phyloP scores from a whole-genome alignment of 1,284 basidiomycete species.

The Singerocomus rubriflavus region DNA sequence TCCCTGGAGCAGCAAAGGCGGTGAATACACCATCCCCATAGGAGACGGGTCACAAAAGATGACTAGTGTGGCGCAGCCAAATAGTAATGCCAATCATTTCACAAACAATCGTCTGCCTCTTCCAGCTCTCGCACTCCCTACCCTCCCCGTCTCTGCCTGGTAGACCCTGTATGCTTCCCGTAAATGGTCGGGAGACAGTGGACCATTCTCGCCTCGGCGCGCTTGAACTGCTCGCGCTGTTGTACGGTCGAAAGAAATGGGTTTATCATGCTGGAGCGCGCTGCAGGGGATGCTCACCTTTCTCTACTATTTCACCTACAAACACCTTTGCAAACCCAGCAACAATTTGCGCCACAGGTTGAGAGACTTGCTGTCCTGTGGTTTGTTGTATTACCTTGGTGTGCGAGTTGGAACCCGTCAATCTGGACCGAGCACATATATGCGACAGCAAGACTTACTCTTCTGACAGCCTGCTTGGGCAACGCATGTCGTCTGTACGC shows the following conservation, averaged over 20 bases:
- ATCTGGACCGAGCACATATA: not conserved
- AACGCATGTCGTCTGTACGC: slow-evolving; percentile 82
- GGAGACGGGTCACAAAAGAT: not conserved
- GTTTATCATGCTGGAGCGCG: not conserved
- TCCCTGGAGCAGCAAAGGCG: not conserved
- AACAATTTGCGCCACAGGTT: slow-evolving; percentile 83
- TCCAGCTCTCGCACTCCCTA: slow-evolving; percentile 70
- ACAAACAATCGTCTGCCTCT: slow-evolving; percentile 65
- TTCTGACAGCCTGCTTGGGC: slow-evolving; percentile 79
- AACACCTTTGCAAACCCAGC: slow-evolving; percentile 91
- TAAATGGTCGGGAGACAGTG: slow-evolving; percentile 82
- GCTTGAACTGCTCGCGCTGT: slow-evolving; percentile 75
- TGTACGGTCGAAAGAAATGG: not conserved
- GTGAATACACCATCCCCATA: too few relatives aligned
- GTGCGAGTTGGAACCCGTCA: not conserved
- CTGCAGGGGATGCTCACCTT: slow-evolving; percentile 50
- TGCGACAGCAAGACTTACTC: slow-evolving; percentile 42
- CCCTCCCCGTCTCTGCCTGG: slow-evolving; percentile 73
- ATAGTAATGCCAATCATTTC: slow-evolving; percentile 12
- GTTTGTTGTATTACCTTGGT: slow-evolving; percentile 79
- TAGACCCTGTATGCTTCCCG: slow-evolving; percentile 86
- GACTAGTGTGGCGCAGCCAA: not conserved
- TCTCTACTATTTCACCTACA: slow-evolving; percentile 88
- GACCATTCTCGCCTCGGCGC: slow-evolving; percentile 70
- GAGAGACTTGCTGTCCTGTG: slow-evolving; percentile 78